Evolutionary conservation across 2,329 filamentous ascomycete genomes (phyloP).

Genomic region (Pseudocercospora pini-densiflorae): DNA sequence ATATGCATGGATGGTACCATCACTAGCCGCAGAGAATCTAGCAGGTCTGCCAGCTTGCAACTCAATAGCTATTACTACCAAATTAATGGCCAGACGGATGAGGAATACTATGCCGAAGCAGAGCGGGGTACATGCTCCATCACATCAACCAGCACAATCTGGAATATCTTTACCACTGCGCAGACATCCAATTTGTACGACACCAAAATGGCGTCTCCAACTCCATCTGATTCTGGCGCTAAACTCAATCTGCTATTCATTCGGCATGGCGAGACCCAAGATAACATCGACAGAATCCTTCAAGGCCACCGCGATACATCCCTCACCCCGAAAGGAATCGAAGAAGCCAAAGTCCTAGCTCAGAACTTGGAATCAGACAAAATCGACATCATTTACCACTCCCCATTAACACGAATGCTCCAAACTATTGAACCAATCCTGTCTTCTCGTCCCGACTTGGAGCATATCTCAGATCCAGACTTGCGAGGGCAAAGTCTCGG

Average conservation of each 20-base stretch:
- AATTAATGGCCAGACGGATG: background rate
- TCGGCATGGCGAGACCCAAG: background rate
- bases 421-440: background rate
- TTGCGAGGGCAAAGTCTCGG: background rate
- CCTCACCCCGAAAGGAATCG: background rate
- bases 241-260: background rate
- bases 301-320: constrained; percentile 2
- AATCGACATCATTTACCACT: background rate
- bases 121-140: background rate
- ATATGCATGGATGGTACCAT: background rate
- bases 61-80: background rate
- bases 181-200: background rate
- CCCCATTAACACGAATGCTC: background rate
- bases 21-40: background rate
- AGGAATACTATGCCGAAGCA: background rate
- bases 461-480: background rate
- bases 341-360: background rate
- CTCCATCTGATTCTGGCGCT: background rate
- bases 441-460: background rate
- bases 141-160: background rate
- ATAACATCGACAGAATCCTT: constrained; percentile 3
- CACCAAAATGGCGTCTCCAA: background rate
- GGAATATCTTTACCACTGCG: background rate
- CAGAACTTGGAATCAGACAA: background rate
- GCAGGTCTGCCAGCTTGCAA: background rate